Conservation (phyloP, 2,329 filamentous ascomycete species). For the Monosporascus sp. region DNA sequence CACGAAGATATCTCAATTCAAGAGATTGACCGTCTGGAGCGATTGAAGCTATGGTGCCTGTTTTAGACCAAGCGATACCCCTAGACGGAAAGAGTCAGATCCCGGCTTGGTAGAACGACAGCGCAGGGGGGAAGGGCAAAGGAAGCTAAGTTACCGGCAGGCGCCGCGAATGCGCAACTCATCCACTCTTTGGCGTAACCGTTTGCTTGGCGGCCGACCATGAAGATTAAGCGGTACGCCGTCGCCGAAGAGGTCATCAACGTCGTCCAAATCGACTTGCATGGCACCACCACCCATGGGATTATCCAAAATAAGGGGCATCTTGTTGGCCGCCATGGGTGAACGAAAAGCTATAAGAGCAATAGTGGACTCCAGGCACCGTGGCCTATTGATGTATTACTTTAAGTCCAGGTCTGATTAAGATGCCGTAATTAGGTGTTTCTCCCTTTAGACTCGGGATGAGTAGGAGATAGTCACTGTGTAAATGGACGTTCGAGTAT, state of each 20-base stretch:
- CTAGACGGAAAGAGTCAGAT: slow-evolving; percentile 38
- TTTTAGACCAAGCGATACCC: slow-evolving; percentile 80
- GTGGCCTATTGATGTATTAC: no score
- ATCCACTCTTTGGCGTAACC: slow-evolving; percentile 68
- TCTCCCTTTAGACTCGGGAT: no score
- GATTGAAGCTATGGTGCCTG: slow-evolving; percentile 80
- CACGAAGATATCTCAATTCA: slow-evolving; percentile 67
- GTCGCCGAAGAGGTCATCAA: slow-evolving; percentile 74
- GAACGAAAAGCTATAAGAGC: background rate
- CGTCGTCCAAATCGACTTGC: slow-evolving; percentile 51
- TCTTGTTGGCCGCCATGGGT: slow-evolving; percentile 33
- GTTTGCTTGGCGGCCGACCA: slow-evolving; percentile 52
- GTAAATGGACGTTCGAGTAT: no score
- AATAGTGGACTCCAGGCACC: background rate
- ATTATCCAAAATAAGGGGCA: slow-evolving; percentile 50
- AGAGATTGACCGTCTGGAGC: slow-evolving; percentile 64
- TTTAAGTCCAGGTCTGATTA: no score
- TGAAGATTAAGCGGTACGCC: slow-evolving; percentile 53
- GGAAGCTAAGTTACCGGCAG: slow-evolving; percentile 62
- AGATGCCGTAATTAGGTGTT: no score
- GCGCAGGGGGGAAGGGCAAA: background rate
- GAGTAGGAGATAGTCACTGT: no score
- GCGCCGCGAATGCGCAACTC: slow-evolving; percentile 72
- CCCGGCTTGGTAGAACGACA: background rate
- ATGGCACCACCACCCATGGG: slow-evolving; percentile 49